Evolutionary conservation across 495 filamentous ascomycete species (phyloP), one percentile per base, ranked within the genome.

Genomic region (Trichoderma parareesei): DNA sequence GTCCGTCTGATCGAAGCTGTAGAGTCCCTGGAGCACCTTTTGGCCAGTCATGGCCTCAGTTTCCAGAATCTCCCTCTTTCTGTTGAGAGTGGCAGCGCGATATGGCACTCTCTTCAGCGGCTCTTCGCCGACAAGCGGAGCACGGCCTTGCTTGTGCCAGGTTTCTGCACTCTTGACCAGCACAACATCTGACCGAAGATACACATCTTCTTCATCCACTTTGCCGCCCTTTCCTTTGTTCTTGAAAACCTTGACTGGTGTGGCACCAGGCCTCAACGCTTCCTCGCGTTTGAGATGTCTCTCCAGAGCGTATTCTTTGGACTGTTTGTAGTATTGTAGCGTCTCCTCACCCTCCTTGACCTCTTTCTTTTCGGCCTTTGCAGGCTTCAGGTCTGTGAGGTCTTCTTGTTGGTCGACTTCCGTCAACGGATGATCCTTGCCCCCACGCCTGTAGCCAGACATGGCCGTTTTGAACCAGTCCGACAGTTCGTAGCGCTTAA

Each of bases 91-190:
- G 7, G 96, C 93, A 44, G 92, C 94, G 41, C 94, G 88, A 71
- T 93, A 90, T 10, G 93, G 91, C 0, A 97, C 94, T 43, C 81
- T 81, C 71, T 99, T 99, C 48, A 97, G 77, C 0, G 93, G 89
- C 42, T 86, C 77, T 65, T 87, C 84, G 27, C 90, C 91, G 0
- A 78, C 71, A 11, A 81, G 84, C 11, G 95, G 81, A 41, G 84
- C 86, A 2, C 93, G 86, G 33, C 94, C 94, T 82, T 98, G 95
- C 71, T 96, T 96, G 71, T 97, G 95, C 95, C 95, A 98, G 57
- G 89, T 95, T 70, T 99, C 94, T 16, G 88, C 88, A n/a, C 88
- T 92, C 70, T 94, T 90, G 72, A 95, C 96, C 65, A 84, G 77
- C 5, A 91, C 84, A 5, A 99, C 85, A 69, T 97, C 93, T 44